Base-by-base conservation (phyloP, 2,329 filamentous ascomycete species). In the Colletotrichum truncatum region DNA sequence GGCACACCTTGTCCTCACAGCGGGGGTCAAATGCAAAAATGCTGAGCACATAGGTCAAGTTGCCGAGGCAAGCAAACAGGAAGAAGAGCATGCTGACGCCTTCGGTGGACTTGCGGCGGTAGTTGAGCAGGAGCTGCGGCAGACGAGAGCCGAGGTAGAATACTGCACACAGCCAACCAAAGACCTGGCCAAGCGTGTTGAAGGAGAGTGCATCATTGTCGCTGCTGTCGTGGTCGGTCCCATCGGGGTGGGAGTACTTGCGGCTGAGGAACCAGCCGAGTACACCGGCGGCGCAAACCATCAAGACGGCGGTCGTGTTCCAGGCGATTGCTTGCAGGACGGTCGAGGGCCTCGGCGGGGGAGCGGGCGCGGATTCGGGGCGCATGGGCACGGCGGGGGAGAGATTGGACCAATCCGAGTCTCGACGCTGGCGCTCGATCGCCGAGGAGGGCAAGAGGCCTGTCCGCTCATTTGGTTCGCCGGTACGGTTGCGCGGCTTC, bases 81-180 rank as follows among this genome's bases (percentile, higher is more conserved):
- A 98, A 98, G 80, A 98, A 99, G 10, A 98, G 85, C 80, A 98
- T 89, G 69, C 92, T 95, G 18, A 99, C 91, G 4, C 96, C 96
- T 60, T 98, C 94, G 1, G 94, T 98, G 43, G 91, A 94, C 81
- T 97, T 97, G 68, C 96, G 91, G 18, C 93, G 89, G 81, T 93
- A 97, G 78, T 98, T 99, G 56, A 98, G 87, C 7, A 98, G 84
- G 2, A 99, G 84, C 80, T 99, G 96, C 0, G 96, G 96, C 6
- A 98, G 80, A 8, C 96, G 91, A 1, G 92, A 96, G 21, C 93
- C 93, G 10, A 98, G 92, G 74, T 99, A 98, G 5, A 98, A 84
- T 1, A 88, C 83, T 3, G 96, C 94, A 79, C 95, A 98, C 49
- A 98, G 85, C 79, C 97, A 98, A 36, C 96, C 96, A 72, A 97